A percentile compares a stretch with the other conserved stretches of the same genome.
phyloP scores from a whole-genome alignment of 139 green algal species.

The Tetraselmis chui region DNA sequence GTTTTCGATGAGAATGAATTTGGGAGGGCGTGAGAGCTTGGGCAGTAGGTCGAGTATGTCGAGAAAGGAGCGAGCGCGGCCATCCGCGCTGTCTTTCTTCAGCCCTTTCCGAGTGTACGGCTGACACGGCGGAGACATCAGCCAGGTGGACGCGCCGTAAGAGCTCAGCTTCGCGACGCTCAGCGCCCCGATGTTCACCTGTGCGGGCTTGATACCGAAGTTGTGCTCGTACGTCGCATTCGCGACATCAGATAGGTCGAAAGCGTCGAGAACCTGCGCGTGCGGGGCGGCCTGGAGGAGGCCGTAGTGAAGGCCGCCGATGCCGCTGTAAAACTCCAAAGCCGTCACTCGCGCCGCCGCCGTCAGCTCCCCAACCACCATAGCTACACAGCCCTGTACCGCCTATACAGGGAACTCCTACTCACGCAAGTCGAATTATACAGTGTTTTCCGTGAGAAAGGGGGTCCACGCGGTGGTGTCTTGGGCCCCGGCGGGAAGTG shows the following conservation, averaged over 20 bases:
- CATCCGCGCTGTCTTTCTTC: conserved; percentile 38
- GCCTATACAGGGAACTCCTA: too few relatives aligned
- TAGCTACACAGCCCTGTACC: too few relatives aligned
- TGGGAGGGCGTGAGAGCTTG: conserved; percentile 25
- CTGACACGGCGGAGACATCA: conserved; percentile 75
- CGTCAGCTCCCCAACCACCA: too few relatives aligned
- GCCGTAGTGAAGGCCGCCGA: conserved; percentile 57
- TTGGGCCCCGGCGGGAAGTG: too few relatives aligned
- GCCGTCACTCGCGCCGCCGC: conserved; percentile 23
- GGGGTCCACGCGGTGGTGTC: too few relatives aligned
- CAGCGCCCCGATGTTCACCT: conserved; percentile 50
- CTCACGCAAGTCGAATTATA: too few relatives aligned
- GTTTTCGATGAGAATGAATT: conserved; percentile 67
- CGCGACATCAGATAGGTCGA: conserved; percentile 67
- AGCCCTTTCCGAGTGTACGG: conserved; percentile 70
- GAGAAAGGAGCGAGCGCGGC: conserved; percentile 47
- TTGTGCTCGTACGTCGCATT: conserved; percentile 69
- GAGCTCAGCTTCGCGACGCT: conserved; percentile 30
- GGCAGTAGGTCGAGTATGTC: conserved; percentile 37
- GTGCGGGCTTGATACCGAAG: conserved; percentile 34
- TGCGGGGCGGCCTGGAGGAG: conserved; percentile 12
- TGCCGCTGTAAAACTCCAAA: conserved; percentile 71
- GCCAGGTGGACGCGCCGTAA: conserved; percentile 49
- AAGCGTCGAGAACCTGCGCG: conserved; percentile 38
- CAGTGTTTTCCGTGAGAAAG: too few relatives aligned